Conservation (phyloP, 2,329 filamentous ascomycete species). For the Diaporthe ampelina region DNA sequence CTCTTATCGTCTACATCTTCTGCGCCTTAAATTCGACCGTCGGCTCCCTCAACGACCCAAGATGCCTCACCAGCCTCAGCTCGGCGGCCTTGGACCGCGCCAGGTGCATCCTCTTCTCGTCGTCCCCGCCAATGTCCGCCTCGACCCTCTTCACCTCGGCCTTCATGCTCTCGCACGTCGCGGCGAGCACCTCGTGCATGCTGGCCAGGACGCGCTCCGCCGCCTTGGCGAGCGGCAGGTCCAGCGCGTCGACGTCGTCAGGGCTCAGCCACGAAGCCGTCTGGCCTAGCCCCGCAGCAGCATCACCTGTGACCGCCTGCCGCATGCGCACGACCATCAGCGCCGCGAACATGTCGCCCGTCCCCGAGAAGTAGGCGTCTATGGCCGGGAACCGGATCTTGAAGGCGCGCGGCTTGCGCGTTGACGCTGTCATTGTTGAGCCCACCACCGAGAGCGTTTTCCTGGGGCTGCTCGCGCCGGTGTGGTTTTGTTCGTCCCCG, state of each 20-base stretch:
- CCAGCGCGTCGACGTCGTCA: constrained; percentile 76
- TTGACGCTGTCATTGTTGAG: constrained; percentile 74
- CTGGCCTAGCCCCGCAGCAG: constrained; percentile 59
- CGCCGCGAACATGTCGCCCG: constrained; percentile 98
- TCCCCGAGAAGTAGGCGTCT: constrained; percentile 95
- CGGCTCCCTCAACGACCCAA: constrained; percentile 77
- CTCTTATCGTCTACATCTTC: constrained; percentile 55
- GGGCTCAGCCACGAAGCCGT: constrained; percentile 80
- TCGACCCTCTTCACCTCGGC: constrained; percentile 60
- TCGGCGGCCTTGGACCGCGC: constrained; percentile 88
- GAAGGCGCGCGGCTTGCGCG: constrained; percentile 83
- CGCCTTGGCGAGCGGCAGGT: constrained; percentile 86
- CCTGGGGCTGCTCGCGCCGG: constrained; percentile 66
- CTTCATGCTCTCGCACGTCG: constrained; percentile 76
- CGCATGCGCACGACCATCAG: constrained; percentile 89
- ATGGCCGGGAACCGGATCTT: constrained; percentile 88
- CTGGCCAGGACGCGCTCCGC: constrained; percentile 89
- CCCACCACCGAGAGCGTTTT: constrained; percentile 81
- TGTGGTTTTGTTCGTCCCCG: constrained; percentile 3
- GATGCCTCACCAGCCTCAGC: constrained; percentile 84
- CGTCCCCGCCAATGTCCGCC: constrained; percentile 56
- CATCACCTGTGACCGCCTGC: constrained; percentile 75
- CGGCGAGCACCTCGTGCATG: constrained; percentile 88
- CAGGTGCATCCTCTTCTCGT: constrained; percentile 73
- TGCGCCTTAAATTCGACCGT: constrained; percentile 73